Evolutionary conservation across 1,284 basidiomycete genomes (phyloP).

Genomic region (Papiliotrema fonsecae): DNA sequence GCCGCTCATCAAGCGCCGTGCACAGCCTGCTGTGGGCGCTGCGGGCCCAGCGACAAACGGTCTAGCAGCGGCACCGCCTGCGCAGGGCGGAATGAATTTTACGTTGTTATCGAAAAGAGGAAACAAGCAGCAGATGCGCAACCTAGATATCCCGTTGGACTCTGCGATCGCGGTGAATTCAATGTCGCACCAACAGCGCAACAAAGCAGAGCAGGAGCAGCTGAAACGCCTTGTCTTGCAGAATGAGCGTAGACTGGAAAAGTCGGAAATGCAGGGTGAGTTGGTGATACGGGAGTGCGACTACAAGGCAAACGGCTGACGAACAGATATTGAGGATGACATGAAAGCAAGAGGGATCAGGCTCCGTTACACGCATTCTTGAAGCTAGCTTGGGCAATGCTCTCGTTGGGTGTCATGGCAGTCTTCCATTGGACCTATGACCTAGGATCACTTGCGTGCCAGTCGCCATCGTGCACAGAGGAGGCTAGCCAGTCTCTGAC

Average conservation of each 20-base stretch:
- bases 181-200: conserved; percentile 79
- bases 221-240: conserved; percentile 74
- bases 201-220: conserved; percentile 91
- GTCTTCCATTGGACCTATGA: too few relatives aligned
- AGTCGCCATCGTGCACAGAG: too few relatives aligned
- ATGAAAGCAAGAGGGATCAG: conserved; percentile 35
- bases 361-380: conserved; percentile 22
- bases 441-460: too few relatives aligned
- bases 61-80: conserved; percentile 40
- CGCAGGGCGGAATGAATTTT: conserved; percentile 69
- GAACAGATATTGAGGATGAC: conserved; percentile 26
- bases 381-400: too few relatives aligned
- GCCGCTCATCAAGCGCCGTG: conserved; percentile 58
- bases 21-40: conserved; percentile 47
- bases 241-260: conserved; percentile 49
- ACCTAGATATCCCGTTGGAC: conserved; percentile 78
- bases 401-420: too few relatives aligned
- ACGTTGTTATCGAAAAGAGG: conserved; percentile 90
- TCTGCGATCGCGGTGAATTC: conserved; percentile 85
- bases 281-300: neutral
- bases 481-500: too few relatives aligned
- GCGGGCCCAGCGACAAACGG: neutral
- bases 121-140: conserved; percentile 60
- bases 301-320: neutral
- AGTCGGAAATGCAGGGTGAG: conserved; percentile 40